Percentiles rank a stretch among this genome's conserved stretches.
Conservation (phyloP, 2,329 filamentous ascomycete species). For the Myotisia sp. region DNA sequence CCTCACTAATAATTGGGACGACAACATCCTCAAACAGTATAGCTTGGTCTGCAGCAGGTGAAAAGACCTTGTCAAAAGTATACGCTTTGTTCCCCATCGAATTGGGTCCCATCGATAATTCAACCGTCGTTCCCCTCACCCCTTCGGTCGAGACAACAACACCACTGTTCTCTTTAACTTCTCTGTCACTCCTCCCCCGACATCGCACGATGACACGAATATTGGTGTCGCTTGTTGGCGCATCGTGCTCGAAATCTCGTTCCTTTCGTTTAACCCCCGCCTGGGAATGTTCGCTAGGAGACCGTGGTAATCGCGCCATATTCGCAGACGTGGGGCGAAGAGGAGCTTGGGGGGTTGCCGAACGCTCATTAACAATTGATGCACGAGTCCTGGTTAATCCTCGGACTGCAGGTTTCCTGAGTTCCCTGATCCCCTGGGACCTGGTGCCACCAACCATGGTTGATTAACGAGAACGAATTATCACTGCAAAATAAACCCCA, state of each 20-base stretch:
- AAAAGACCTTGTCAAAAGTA: conserved; percentile 93
- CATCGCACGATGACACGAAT: conserved; percentile 96
- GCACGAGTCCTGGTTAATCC: conserved; percentile 40
- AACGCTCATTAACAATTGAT: conserved; percentile 38
- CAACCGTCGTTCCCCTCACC: conserved; percentile 69
- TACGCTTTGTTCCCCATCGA: conserved; percentile 93
- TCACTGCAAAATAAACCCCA: not conserved
- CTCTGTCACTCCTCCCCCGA: conserved; percentile 79
- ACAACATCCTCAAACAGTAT: conserved; percentile 96
- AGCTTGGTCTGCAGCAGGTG: conserved; percentile 78
- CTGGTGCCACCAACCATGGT: conserved; percentile 11
- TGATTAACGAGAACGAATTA: not conserved
- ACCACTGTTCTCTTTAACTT: conserved; percentile 85
- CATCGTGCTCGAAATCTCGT: conserved; percentile 59
- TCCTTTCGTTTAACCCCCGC: conserved; percentile 69
- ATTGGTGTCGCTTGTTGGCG: conserved; percentile 45
- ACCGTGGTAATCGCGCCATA: conserved; percentile 25
- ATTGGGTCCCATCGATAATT: conserved; percentile 82
- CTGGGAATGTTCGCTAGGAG: conserved; percentile 31
- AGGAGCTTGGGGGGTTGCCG: conserved; percentile 58
- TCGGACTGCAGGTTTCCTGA: conserved; percentile 38
- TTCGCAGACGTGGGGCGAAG: conserved; percentile 41
- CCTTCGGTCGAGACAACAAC: conserved; percentile 81
- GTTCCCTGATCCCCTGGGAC: conserved; percentile 22
- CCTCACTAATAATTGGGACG: conserved; percentile 81